Conservation (phyloP, 176 grass and related monocot genomes). For the Bolboschoenus planiculmis region DNA sequence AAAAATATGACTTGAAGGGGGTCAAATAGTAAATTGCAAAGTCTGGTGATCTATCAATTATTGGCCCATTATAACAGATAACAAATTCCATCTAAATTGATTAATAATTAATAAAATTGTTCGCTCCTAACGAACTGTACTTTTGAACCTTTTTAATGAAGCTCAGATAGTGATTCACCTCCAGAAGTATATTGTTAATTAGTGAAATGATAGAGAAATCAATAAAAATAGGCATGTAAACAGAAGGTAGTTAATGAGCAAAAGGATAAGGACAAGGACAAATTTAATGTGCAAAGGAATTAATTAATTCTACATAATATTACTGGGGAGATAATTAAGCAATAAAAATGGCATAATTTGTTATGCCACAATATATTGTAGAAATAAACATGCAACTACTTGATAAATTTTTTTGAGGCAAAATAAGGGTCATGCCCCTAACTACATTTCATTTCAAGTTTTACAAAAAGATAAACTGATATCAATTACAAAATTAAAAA, state of each 20-base stretch:
- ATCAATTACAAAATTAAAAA: too few species aligned
- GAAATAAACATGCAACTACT: too few species aligned
- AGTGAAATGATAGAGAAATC: neutral
- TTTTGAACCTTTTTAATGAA: neutral
- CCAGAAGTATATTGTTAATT: neutral
- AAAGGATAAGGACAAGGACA: neutral
- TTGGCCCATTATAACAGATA: neutral
- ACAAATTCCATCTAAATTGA: neutral
- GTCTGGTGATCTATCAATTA: neutral
- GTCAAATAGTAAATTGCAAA: too few species aligned
- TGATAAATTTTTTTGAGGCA: too few species aligned
- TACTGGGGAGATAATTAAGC: neutral
- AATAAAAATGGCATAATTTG: neutral
- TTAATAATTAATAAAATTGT: neutral
- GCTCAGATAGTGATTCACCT: neutral
- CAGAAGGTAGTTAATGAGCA: neutral
- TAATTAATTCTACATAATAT: neutral
- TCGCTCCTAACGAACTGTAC: neutral
- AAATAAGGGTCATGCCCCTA: too few species aligned
- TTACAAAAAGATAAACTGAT: too few species aligned
- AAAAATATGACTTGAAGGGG: neutral
- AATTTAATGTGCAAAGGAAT: neutral
- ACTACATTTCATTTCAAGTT: too few species aligned
- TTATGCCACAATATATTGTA: too few species aligned
- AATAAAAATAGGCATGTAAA: neutral